phyloP scores from a whole-genome alignment of 345 rosid species.

The Kandelia obovata region DNA sequence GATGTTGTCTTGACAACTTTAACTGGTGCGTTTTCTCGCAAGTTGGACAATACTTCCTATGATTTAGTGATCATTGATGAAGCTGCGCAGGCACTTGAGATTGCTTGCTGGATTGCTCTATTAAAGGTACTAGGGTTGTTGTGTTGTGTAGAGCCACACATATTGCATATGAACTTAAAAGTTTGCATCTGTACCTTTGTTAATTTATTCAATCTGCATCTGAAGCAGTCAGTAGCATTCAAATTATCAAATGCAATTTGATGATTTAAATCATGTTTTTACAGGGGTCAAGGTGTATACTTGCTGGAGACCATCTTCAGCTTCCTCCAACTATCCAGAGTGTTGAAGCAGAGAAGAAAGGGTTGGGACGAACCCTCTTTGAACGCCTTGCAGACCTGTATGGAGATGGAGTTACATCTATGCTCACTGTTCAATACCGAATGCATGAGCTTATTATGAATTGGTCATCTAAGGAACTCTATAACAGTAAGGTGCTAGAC shows the following conservation, averaged over 20 bases:
- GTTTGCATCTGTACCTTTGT: not conserved
- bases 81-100: constrained; percentile 98
- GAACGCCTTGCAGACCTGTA: constrained; percentile 80
- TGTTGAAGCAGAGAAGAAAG: constrained; percentile 90
- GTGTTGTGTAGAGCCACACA: not conserved
- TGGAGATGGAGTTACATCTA: constrained; percentile 71
- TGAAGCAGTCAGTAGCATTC: not conserved
- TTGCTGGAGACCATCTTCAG: constrained; percentile 95
- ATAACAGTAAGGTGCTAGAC: constrained; percentile 57
- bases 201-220: not conserved
- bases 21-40: constrained; percentile 78
- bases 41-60: constrained; percentile 65
- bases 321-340: constrained; percentile 96
- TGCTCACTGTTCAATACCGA: constrained; percentile 96
- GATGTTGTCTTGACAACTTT: constrained; percentile 81
- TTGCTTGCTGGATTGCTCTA: constrained; percentile 93
- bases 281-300: constrained; percentile 87
- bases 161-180: not conserved
- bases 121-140: constrained; percentile 44
- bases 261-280: constrained; percentile 2
- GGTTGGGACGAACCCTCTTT: constrained; percentile 89
- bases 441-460: constrained; percentile 97
- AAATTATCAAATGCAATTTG: not conserved
- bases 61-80: constrained; percentile 96
- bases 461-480: constrained; percentile 94